Conservation (phyloP, 2,329 filamentous ascomycete species). For the Colletotrichum echinochloae region DNA sequence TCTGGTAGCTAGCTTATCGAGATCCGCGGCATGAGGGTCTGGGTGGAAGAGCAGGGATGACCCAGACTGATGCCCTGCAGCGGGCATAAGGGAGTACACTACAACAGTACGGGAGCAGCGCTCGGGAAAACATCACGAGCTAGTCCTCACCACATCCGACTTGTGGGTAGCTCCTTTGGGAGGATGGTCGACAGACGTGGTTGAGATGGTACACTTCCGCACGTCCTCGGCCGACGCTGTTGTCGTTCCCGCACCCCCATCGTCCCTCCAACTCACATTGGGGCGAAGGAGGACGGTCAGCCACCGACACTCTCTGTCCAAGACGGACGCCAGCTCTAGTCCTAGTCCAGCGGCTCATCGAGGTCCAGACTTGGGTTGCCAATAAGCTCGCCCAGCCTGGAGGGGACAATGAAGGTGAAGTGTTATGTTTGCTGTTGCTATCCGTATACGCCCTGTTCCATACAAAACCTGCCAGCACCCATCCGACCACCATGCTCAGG, state of each 20-base stretch:
- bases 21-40: slow-evolving; percentile 29
- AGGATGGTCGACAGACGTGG: slow-evolving; percentile 14
- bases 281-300: slow-evolving; percentile 22
- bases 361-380: slow-evolving; percentile 14
- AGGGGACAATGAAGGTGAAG: slow-evolving; percentile 2
- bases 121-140: slow-evolving; percentile 14
- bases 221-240: slow-evolving; percentile 29
- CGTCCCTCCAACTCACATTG: slow-evolving; percentile 37
- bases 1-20: slow-evolving; percentile 21
- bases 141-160: slow-evolving; percentile 26
- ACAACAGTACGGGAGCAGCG: slow-evolving; percentile 29
- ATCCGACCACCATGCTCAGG: slow-evolving; percentile 3
- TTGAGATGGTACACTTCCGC: slow-evolving; percentile 19
- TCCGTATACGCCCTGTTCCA: slow-evolving; percentile 38
- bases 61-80: slow-evolving; percentile 25
- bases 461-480: slow-evolving; percentile 37
- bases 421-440: slow-evolving; percentile 39
- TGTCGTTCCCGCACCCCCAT: slow-evolving; percentile 8
- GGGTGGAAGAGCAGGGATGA: slow-evolving; percentile 17
- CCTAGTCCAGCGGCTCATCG: slow-evolving; percentile 20
- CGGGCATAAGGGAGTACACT: slow-evolving; percentile 17
- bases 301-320: slow-evolving; percentile 34
- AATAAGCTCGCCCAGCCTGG: slow-evolving; percentile 11
- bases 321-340: slow-evolving; percentile 36
- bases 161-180: slow-evolving; percentile 7